Conservation (phyloP, 2,329 filamentous ascomycete species). For the Phoma sp. region DNA sequence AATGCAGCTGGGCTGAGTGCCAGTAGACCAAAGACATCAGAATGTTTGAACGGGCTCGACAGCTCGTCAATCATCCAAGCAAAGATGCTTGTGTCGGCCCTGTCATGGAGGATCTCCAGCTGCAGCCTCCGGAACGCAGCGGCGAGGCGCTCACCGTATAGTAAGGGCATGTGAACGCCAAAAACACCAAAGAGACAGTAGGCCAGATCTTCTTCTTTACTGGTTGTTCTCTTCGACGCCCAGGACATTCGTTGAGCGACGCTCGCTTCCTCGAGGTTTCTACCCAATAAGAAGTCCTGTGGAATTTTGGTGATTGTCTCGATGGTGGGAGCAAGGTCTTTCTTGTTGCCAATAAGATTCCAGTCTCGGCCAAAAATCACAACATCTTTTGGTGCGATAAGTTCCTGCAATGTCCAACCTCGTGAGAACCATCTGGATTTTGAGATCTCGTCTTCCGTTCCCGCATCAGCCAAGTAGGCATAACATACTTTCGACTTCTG, state of each 20-base stretch:
- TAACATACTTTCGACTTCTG: not conserved
- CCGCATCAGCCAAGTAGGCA: not conserved
- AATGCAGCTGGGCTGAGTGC: not conserved
- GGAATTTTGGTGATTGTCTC: conserved; percentile 24
- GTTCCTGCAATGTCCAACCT: conserved; percentile 14
- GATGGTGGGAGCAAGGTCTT: conserved; percentile 12
- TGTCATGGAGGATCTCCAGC: not conserved
- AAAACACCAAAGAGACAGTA: conserved; percentile 28
- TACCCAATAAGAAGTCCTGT: conserved; percentile 5
- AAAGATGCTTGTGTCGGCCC: not conserved
- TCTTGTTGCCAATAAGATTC: not conserved
- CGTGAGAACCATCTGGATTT: not conserved
- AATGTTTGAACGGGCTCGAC: no score
- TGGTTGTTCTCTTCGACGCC: conserved; percentile 21
- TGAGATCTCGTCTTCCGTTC: not conserved
- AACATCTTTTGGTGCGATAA: not conserved
- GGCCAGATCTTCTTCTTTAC: conserved; percentile 20
- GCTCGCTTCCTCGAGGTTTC: conserved; percentile 13
- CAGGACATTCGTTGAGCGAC: conserved; percentile 19
- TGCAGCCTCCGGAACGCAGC: conserved; percentile 1
- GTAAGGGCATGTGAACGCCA: conserved; percentile 16
- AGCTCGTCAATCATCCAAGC: not conserved
- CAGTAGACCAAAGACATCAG: no score
- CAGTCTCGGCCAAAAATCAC: not conserved
- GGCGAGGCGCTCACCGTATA: conserved; percentile 16